A percentile compares a stretch with the other conserved stretches of the same genome.
Evolutionary conservation across 2,329 filamentous ascomycete genomes (phyloP).

Genomic region (Colletotrichum orchidophilum): DNA sequence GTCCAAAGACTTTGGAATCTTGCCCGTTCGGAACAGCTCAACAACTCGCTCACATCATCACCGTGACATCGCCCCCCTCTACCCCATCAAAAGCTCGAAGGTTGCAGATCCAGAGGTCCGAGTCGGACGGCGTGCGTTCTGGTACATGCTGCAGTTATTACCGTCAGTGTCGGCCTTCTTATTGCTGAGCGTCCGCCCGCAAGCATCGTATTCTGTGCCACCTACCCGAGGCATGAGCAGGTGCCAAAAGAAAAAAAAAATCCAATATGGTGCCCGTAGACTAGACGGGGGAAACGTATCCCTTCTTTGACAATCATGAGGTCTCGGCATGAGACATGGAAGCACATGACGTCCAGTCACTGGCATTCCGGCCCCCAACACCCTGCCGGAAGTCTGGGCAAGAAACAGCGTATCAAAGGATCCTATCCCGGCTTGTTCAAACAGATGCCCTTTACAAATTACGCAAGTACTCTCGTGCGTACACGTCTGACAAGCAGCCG

Average conservation of each 20-base stretch:
- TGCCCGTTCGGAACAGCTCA: background rate
- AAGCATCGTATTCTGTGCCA: conserved; percentile 1
- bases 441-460: background rate
- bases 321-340: conserved; percentile 26
- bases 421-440: background rate
- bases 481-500: conserved; percentile 12
- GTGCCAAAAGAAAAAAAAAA: background rate
- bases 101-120: conserved; percentile 16
- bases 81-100: conserved; percentile 3
- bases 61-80: conserved; percentile 17
- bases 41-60: conserved; percentile 14
- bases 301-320: conserved; percentile 20
- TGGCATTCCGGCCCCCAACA: conserved; percentile 1
- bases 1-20: background rate
- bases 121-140: conserved; percentile 18
- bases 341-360: conserved; percentile 15
- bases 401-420: background rate
- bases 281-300: background rate
- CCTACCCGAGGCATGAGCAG: background rate
- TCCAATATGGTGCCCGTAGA: background rate
- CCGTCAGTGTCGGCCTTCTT: background rate
- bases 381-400: conserved; percentile 2
- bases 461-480: background rate
- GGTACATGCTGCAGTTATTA: background rate
- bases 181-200: conserved; percentile 11